A percentile compares a stretch with the other conserved stretches of the same genome.
These are phyloP conservation scores for Trametes hirsuta DNA, from an alignment of 1,284 basidiomycete genomes.

Conservation along the genomic window DNA sequence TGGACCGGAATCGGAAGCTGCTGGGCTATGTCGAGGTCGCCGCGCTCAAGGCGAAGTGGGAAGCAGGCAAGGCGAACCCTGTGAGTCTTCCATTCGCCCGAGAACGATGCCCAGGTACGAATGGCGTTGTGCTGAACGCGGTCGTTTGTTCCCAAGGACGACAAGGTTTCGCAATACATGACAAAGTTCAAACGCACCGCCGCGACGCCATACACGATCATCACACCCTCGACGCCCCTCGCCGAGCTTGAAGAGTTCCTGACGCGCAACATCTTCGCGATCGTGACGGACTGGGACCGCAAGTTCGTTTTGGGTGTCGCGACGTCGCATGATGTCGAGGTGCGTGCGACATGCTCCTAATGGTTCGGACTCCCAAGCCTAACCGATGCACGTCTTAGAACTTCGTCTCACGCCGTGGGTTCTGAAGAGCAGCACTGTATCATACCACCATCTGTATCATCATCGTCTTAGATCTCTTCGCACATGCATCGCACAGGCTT, in stretches of 20 bases:
- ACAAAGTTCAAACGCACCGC: conserved; percentile 73
- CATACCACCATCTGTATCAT: conserved; percentile 13
- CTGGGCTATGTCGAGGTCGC: conserved; percentile 84
- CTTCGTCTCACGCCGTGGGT: conserved; percentile 62
- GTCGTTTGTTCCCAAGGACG: conserved; percentile 47
- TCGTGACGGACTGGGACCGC: conserved; percentile 81
- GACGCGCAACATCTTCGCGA: conserved; percentile 70
- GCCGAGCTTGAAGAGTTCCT: conserved; percentile 80
- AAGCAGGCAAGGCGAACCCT: conserved; percentile 69
- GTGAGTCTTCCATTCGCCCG: conserved; percentile 46
- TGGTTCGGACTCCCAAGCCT: not conserved
- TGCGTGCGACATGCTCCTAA: conserved; percentile 30
- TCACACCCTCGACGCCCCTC: conserved; percentile 79
- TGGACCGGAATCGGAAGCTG: conserved; percentile 72
- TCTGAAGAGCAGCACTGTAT: conserved; percentile 29
- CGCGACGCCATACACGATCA: conserved; percentile 74
- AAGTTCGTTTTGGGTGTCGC: conserved; percentile 89
- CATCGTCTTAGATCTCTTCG: conserved; percentile 1
- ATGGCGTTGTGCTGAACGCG: conserved; percentile 11
- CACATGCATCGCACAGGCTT: conserved; percentile 1
- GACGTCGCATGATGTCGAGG: conserved; percentile 79
- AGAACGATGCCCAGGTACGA: not conserved
- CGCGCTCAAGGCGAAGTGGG: conserved; percentile 75
- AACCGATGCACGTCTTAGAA: conserved; percentile 34
- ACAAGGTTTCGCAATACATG: conserved; percentile 70